Evolutionary conservation across 2,329 filamentous ascomycete species (phyloP).

Genomic region (Cadophora malorum): DNA sequence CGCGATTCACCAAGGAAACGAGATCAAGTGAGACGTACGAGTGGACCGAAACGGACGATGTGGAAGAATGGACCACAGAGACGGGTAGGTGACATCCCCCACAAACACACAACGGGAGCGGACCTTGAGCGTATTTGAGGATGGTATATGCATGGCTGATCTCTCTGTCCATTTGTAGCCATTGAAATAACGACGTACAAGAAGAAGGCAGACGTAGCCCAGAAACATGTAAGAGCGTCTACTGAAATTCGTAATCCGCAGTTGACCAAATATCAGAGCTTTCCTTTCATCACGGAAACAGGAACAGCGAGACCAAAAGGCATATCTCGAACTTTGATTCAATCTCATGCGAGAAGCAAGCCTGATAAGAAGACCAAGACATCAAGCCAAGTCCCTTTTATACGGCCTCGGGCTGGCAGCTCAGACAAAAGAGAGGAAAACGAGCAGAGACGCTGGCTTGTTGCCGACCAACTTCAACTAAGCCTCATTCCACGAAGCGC

Average conservation of each 20-base stretch:
- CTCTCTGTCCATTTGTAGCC: background rate
- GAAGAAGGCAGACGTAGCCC: background rate
- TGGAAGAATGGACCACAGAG: slow-evolving; percentile 1
- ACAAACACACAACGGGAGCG: background rate
- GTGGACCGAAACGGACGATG: background rate
- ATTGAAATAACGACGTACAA: background rate
- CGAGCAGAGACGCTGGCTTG: no score
- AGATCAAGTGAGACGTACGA: background rate
- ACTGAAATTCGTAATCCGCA: background rate
- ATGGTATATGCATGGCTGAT: background rate
- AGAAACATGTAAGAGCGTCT: background rate
- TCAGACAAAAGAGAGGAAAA: no score
- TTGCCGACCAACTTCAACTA: no score
- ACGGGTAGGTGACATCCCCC: background rate
- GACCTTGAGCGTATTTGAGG: background rate
- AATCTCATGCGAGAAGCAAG: slow-evolving; percentile 23
- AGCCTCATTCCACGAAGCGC: background rate
- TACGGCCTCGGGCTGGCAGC: no score
- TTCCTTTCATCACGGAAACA: slow-evolving; percentile 21
- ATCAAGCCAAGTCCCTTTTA: background rate
- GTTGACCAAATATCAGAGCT: background rate
- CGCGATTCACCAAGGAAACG: background rate
- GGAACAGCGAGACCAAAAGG: slow-evolving; percentile 20
- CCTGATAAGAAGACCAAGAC: background rate
- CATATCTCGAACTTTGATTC: slow-evolving; percentile 14